Evolutionary conservation across 768 basidiomycete species (phyloP).

Genomic region (Leucogyrophana mollusca): DNA sequence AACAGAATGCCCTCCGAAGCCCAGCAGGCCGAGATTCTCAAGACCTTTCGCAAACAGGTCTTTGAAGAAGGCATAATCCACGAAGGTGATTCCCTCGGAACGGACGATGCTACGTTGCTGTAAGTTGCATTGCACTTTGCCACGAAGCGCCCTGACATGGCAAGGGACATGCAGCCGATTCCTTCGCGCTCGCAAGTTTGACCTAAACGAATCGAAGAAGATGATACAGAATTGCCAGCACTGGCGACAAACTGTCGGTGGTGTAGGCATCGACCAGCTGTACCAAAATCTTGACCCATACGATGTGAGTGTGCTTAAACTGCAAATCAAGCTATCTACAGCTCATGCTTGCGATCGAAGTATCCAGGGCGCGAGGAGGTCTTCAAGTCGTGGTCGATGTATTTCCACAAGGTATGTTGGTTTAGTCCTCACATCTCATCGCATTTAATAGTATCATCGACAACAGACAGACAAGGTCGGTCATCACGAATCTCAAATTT

Average conservation of each 20-base stretch:
- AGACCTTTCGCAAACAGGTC: constrained; percentile 51
- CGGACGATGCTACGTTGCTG: constrained; percentile 60
- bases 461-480: constrained; percentile 66
- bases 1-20: not conserved
- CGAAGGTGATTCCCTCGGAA: constrained; percentile 62
- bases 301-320: constrained; percentile 46
- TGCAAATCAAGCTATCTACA: not conserved
- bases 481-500: not conserved
- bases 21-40: constrained; percentile 38
- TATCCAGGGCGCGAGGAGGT: constrained; percentile 69
- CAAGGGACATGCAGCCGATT: constrained; percentile 52
- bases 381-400: constrained; percentile 77
- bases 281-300: constrained; percentile 65
- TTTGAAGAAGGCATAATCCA: constrained; percentile 52
- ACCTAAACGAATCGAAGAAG: constrained; percentile 53
- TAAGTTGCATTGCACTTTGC: constrained; percentile 26
- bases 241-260: constrained; percentile 66
- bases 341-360: constrained; percentile 31
- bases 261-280: constrained; percentile 63
- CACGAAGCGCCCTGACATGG: constrained; percentile 9
- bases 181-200: constrained; percentile 68
- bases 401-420: constrained; percentile 64
- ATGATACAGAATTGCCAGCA: constrained; percentile 69
- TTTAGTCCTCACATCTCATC: not conserved
- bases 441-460: not conserved